Conservation (phyloP, 1,284 basidiomycete genomes). For the Trichosporon sp. region DNA sequence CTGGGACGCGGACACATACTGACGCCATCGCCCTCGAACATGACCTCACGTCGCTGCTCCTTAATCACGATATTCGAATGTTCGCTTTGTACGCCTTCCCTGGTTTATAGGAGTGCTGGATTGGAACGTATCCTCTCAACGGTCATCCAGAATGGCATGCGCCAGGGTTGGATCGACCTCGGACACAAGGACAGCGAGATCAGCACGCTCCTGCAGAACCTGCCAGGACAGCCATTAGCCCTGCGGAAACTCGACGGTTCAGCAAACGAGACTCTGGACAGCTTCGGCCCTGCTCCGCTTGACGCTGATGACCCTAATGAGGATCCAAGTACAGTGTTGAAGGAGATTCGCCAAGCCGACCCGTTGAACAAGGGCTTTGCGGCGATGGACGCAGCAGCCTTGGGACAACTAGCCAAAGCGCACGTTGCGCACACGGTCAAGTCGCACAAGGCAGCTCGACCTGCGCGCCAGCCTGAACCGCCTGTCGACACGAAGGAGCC, state of each 20-base stretch:
- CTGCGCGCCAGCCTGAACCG: neutral
- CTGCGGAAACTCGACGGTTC: slow-evolving; percentile 10
- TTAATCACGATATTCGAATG: neutral
- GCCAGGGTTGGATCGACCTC: slow-evolving; percentile 56
- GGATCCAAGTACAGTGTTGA: neutral
- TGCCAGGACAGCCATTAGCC: slow-evolving; percentile 17
- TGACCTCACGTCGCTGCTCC: neutral
- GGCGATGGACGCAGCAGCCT: neutral
- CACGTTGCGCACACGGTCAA: neutral
- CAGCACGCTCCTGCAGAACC: slow-evolving; percentile 16
- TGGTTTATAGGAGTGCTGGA: slow-evolving; percentile 45
- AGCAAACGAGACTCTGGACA: neutral
- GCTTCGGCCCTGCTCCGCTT: neutral
- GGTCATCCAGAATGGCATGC: slow-evolving; percentile 64
- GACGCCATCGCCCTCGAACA: neutral
- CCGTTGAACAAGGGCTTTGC: neutral
- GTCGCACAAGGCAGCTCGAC: neutral
- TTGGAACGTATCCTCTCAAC: slow-evolving; percentile 61
- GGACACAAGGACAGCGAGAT: slow-evolving; percentile 33
- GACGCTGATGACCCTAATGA: neutral
- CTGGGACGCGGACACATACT: neutral
- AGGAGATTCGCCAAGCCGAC: neutral
- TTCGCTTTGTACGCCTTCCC: neutral
- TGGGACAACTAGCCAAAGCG: neutral
- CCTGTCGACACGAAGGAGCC: neutral